A percentile compares a stretch with the other conserved stretches of the same genome.
phyloP scores from a whole-genome alignment of 768 basidiomycete genomes.

The Lanmaoa rubissima region DNA sequence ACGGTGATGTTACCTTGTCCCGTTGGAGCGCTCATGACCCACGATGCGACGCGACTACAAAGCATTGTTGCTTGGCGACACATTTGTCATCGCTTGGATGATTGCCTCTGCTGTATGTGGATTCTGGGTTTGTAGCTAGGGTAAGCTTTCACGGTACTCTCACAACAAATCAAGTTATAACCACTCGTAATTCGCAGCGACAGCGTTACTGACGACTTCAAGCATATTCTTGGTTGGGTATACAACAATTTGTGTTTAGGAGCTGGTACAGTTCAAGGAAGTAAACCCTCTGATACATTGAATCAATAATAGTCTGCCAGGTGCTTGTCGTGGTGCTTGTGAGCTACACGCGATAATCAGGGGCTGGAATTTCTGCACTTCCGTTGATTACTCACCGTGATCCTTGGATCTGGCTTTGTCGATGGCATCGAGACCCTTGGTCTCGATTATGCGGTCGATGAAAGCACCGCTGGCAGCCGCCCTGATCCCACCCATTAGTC shows the following conservation, averaged over 20 bases:
- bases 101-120: background rate
- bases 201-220: background rate
- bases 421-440: conserved; percentile 53
- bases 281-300: background rate
- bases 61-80: background rate
- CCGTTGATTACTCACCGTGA: conserved; percentile 25
- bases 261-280: background rate
- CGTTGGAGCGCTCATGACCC: background rate
- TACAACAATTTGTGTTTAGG: conserved; percentile 5
- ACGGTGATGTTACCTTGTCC: background rate
- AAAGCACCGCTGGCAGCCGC: conserved; percentile 57
- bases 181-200: background rate
- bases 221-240: background rate
- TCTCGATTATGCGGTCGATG: conserved; percentile 54
- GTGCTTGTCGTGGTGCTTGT: background rate
- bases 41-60: too few relatives aligned
- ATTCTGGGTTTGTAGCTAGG: background rate
- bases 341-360: conserved; percentile 13
- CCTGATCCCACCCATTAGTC: conserved; percentile 26
- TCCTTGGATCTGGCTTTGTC: conserved; percentile 44
- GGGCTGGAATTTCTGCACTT: too few relatives aligned
- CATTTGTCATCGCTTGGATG: background rate
- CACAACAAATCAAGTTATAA: background rate
- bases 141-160: background rate
- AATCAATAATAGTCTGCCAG: background rate